A percentile compares a stretch with the other conserved stretches of the same genome.
These are phyloP conservation scores for Acanthochlamys bracteata DNA, from an alignment of 106 monocot genomes.

Conservation along the genomic window DNA sequence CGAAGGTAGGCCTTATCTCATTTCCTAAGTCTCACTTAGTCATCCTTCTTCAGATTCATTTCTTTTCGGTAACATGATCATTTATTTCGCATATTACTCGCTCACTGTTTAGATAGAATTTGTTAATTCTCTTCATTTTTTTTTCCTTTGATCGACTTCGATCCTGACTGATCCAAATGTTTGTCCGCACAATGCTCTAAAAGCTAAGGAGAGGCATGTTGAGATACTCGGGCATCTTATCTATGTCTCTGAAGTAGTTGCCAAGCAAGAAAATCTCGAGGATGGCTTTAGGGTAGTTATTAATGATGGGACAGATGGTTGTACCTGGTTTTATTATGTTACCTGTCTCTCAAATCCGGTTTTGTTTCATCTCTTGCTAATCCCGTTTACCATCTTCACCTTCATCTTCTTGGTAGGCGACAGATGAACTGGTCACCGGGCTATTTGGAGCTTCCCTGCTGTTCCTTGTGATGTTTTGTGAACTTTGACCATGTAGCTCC, in stretches of 20 bases:
- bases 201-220: constrained; percentile 76
- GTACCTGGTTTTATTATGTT: constrained; percentile 24
- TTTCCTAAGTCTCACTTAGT: background rate
- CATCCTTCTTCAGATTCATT: background rate
- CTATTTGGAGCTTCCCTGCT: constrained; percentile 8
- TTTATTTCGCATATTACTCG: no score
- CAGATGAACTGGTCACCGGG: constrained; percentile 98
- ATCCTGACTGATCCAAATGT: background rate
- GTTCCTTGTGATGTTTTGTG: background rate
- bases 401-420: constrained; percentile 86
- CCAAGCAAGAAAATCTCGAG: constrained; percentile 82
- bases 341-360: background rate
- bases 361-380: background rate
- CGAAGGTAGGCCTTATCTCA: constrained; percentile 23
- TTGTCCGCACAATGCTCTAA: background rate
- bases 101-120: no score
- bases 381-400: constrained; percentile 77
- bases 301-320: constrained; percentile 79
- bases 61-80: background rate
- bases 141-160: no score
- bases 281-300: constrained; percentile 86
- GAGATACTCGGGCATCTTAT: constrained; percentile 73
- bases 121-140: background rate
- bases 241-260: constrained; percentile 67
- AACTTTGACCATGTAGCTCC: background rate